phyloP scores from a whole-genome alignment of 441 rosid species.

The Jatropha podagrica region DNA sequence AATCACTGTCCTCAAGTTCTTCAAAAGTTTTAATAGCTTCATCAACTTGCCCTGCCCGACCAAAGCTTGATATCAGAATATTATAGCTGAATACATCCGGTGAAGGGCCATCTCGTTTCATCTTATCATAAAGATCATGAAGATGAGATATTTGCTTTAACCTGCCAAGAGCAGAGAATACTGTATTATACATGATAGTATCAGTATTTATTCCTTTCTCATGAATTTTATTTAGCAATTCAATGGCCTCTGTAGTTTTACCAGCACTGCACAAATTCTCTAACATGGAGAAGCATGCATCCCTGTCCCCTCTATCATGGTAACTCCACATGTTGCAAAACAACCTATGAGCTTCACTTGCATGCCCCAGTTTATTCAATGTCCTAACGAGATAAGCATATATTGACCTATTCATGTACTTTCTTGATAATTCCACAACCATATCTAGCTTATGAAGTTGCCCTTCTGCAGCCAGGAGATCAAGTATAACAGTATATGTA shows the following conservation, averaged over 20 bases:
- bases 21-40: conserved; percentile 72
- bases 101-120: conserved; percentile 69
- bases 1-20: conserved; percentile 75
- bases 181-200: conserved; percentile 75
- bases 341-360: conserved; percentile 80
- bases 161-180: conserved; percentile 72
- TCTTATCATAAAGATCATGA: conserved; percentile 68
- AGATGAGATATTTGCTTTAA: conserved; percentile 67
- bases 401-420: conserved; percentile 63
- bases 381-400: conserved; percentile 77
- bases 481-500: conserved; percentile 65
- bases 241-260: conserved; percentile 82
- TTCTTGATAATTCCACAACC: conserved; percentile 66
- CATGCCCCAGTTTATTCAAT: conserved; percentile 69
- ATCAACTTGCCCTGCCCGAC: conserved; percentile 64
- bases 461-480: conserved; percentile 69
- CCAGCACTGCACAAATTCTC: conserved; percentile 76
- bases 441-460: conserved; percentile 64
- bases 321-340: conserved; percentile 93
- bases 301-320: conserved; percentile 78
- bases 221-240: conserved; percentile 63
- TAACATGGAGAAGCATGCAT: conserved; percentile 67
- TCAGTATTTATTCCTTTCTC: conserved; percentile 69
- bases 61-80: conserved; percentile 79
- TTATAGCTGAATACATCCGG: conserved; percentile 84